phyloP scores from a whole-genome alignment of 768 basidiomycete species.

The Auriscalpium orientale region DNA sequence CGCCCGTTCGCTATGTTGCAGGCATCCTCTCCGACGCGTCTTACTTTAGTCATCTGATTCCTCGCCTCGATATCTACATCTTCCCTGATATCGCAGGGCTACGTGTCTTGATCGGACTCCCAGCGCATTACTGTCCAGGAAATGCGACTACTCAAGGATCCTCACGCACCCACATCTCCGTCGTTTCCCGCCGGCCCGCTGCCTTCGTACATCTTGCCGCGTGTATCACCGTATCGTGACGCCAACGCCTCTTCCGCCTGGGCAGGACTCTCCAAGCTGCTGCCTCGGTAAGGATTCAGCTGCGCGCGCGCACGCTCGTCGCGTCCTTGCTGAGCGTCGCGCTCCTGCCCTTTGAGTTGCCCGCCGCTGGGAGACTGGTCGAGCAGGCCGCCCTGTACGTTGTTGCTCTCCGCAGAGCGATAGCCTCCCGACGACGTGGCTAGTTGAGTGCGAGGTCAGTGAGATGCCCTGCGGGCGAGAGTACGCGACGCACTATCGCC shows the following conservation, averaged over 20 bases:
- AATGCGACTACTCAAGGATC: background rate
- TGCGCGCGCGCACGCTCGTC: slow-evolving; percentile 3
- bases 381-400: background rate
- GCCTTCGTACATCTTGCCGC: slow-evolving; percentile 4
- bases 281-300: background rate
- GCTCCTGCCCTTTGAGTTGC: background rate
- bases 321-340: slow-evolving; percentile 1
- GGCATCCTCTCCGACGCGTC: no score
- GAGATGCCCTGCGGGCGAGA: background rate
- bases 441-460: background rate
- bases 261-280: slow-evolving; percentile 12
- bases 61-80: no score
- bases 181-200: background rate
- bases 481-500: slow-evolving; percentile 9
- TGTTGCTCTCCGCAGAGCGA: background rate
- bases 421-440: slow-evolving; percentile 15
- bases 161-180: slow-evolving; percentile 3
- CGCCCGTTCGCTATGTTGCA: no score
- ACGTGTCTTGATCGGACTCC: no score
- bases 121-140: no score
- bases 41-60: no score
- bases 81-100: no score
- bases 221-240: slow-evolving; percentile 8
- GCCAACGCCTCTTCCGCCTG: slow-evolving; percentile 14
- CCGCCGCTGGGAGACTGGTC: background rate